These are phyloP conservation scores for Pythium brachiatum DNA, from an alignment of 352 stramenopile species.

Conservation along the genomic window DNA sequence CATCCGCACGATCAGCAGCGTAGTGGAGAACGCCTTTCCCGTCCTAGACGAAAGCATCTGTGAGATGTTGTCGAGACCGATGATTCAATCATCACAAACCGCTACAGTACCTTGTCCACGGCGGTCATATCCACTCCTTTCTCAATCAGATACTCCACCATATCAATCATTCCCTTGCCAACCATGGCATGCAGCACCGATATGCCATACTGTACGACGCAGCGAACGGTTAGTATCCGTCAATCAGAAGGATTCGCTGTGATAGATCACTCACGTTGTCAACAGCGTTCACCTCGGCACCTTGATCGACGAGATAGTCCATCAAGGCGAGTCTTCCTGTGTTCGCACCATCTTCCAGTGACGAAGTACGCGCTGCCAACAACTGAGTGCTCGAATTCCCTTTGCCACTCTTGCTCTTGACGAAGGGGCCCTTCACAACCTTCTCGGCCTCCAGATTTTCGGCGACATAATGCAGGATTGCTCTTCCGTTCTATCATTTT, in stretches of 20 bases:
- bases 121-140: background rate
- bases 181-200: background rate
- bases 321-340: background rate
- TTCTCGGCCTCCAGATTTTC: background rate
- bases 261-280: background rate
- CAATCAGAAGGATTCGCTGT: background rate
- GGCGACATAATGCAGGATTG: background rate
- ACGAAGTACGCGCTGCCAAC: background rate
- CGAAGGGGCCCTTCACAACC: too few species aligned
- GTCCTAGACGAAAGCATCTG: too few species aligned
- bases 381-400: too few species aligned
- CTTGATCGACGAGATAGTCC: background rate
- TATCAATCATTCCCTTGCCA: background rate
- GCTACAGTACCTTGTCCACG: background rate
- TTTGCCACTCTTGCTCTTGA: too few species aligned
- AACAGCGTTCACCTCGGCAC: background rate
- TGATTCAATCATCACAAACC: too few species aligned
- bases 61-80: too few species aligned
- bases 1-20: background rate
- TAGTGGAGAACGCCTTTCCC: background rate
- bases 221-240: background rate
- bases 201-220: background rate
- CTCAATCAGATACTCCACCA: background rate
- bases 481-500: background rate
- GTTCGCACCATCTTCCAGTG: background rate